These are phyloP conservation scores for Populus hybrid DNA, from an alignment of 441 rosid species.

Conservation along the genomic window DNA sequence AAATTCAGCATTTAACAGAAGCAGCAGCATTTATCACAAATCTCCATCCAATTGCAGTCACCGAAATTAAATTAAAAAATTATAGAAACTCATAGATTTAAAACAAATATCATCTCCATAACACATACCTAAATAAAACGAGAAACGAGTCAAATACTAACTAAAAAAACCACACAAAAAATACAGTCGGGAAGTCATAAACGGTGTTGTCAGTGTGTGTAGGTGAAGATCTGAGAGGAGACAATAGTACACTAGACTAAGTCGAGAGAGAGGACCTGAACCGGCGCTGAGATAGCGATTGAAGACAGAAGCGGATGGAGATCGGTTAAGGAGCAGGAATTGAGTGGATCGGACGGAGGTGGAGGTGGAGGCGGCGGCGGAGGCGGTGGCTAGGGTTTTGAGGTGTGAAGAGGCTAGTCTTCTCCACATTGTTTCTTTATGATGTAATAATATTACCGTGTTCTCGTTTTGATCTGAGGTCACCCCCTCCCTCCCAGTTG, in stretches of 20 bases:
- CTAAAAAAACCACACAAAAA: background rate
- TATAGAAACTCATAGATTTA: background rate
- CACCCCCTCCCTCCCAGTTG: slow-evolving; percentile 11
- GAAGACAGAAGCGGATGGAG: slow-evolving; percentile 31
- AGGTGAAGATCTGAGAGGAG: background rate
- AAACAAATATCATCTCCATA: background rate
- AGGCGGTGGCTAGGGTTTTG: slow-evolving; percentile 65
- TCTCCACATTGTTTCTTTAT: slow-evolving; percentile 71
- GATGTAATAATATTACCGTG: background rate
- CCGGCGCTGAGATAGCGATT: slow-evolving; percentile 48
- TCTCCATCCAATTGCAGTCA: background rate
- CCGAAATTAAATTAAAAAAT: no score
- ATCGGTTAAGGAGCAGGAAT: slow-evolving; percentile 31
- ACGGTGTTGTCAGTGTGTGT: slow-evolving; percentile 9
- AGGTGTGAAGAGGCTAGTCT: slow-evolving; percentile 61
- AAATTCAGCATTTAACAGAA: no score
- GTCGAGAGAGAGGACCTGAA: slow-evolving; percentile 42
- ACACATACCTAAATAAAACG: background rate
- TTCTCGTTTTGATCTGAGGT: slow-evolving; percentile 43
- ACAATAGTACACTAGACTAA: background rate
- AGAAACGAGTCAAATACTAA: background rate
- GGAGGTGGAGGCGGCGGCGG: slow-evolving; percentile 6
- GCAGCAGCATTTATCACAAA: background rate
- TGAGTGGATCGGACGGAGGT: slow-evolving; percentile 1
- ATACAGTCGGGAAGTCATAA: background rate